phyloP scores from a whole-genome alignment of 805 yeast species.

The Hagleromyces aurorensis region DNA sequence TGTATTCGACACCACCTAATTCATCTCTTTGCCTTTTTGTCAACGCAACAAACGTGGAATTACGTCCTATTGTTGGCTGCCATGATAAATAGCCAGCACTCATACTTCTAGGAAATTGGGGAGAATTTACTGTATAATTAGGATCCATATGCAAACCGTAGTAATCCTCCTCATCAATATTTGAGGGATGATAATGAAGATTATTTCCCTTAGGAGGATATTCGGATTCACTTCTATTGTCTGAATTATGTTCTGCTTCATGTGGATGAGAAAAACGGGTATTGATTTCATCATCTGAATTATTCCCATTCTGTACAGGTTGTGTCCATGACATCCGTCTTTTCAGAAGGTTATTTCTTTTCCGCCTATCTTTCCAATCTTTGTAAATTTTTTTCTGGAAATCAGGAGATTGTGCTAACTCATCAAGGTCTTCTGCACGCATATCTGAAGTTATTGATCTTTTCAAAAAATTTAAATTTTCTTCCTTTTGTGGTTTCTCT shows the following conservation, averaged over 20 bases:
- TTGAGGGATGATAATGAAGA: slow-evolving; percentile 1
- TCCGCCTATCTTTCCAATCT: slow-evolving; percentile 27
- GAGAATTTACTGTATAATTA: slow-evolving; percentile 8
- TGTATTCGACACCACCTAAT: slow-evolving; percentile 93
- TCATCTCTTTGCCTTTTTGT: slow-evolving; percentile 84
- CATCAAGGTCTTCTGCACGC: slow-evolving; percentile 15
- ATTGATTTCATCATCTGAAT: no score
- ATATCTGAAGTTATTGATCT: slow-evolving; percentile 45
- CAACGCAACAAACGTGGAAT: slow-evolving; percentile 80
- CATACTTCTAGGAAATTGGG: slow-evolving; percentile 30
- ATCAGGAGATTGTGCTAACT: slow-evolving; percentile 37
- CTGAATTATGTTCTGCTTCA: slow-evolving; percentile 1
- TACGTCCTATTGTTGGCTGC: slow-evolving; percentile 87
- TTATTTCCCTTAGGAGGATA: background rate
- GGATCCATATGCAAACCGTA: slow-evolving; percentile 25
- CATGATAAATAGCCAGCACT: slow-evolving; percentile 73
- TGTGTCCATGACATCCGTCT: no score
- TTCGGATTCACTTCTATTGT: background rate
- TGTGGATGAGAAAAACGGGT: background rate
- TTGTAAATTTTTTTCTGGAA: slow-evolving; percentile 37
- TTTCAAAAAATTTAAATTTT: slow-evolving; percentile 33
- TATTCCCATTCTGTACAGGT: no score
- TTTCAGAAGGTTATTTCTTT: slow-evolving; percentile 15
- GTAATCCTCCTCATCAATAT: slow-evolving; percentile 33
- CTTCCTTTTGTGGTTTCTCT: slow-evolving; percentile 29